A percentile compares a stretch with the other conserved stretches of the same genome.
These are phyloP conservation scores for Ploettnerulaceae sp. DNA, from an alignment of 2,329 filamentous ascomycete species.

Conservation along the genomic window DNA sequence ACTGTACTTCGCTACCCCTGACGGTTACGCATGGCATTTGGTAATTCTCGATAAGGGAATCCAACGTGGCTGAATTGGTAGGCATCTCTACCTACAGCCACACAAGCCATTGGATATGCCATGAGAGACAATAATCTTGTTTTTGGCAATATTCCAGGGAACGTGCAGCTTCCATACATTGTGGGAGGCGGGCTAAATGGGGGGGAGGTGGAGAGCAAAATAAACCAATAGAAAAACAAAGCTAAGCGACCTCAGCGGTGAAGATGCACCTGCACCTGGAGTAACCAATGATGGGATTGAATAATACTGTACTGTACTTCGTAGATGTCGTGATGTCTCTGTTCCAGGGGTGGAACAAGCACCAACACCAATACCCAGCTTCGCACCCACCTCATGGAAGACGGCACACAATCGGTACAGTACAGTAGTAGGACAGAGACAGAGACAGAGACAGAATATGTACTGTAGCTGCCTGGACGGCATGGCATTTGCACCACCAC, in stretches of 20 bases:
- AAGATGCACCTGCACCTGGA: neutral
- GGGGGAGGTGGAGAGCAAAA: neutral
- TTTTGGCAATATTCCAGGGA: neutral
- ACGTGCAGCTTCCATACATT: slow-evolving; percentile 1
- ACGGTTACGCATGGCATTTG: neutral
- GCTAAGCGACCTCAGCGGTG: neutral
- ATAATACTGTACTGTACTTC: no score
- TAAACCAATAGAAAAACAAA: neutral
- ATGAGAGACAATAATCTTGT: neutral
- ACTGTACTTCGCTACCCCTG: neutral
- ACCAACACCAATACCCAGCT: neutral
- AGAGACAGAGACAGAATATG: neutral
- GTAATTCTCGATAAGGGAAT: slow-evolving; percentile 1
- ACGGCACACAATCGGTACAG: neutral
- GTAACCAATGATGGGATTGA: no score
- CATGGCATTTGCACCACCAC: neutral
- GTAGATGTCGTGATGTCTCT: no score
- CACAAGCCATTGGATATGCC: neutral
- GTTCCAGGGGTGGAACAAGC: neutral
- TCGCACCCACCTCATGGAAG: no score
- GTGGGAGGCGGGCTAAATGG: no score
- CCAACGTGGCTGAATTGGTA: neutral
- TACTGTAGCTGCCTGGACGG: no score
- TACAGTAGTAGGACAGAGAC: neutral
- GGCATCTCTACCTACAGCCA: neutral